Evolutionary conservation across 2,329 filamentous ascomycete genomes (phyloP), one percentile per base, ranked within the genome.

Genomic region (Penicillium sp.): DNA sequence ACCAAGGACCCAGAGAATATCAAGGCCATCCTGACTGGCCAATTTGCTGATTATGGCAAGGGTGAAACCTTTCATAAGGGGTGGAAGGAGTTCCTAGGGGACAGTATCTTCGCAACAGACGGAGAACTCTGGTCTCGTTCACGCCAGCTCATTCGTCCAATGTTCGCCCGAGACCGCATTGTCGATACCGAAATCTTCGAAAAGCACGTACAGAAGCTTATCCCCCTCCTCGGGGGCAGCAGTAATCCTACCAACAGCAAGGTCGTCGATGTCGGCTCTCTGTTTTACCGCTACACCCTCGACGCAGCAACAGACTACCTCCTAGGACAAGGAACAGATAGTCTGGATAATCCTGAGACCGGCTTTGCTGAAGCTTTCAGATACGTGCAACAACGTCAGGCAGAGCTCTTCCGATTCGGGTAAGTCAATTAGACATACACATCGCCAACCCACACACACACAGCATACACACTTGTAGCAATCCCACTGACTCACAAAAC

Each of bases 1-100:
- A 96, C 92, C 0, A 83, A 83, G 5, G 91, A 96, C 62, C 88
- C 89, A 0, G 90, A 95, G 66, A 96, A 96, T 68, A 88, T 96
- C 77, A 96, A 96, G 72, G 90, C 92, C 5, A 81, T 97, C 21
- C 79, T 97, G n/a, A 89, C 92, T 0, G 88, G 88, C 1, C 90
- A 96, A 67, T 97, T 97, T 67, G 75, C 76, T 39, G 89, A 96
- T 67, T 97, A 87, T 68, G 92, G 92, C 59, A 96, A 96, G 74
- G 92, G 92, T 8, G 63, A 73, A 48, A 32, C 65, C 21, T 96
- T 96, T 75, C 87, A 92, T 64, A 63, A 73, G 8, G 87, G 92
- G 48, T 95, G 88, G 88, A 80, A 83, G 53, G 83, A 86, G 13
- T 95, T 96, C 62, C 77, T 96, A 18, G 92, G 92, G n/a, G 86